A percentile compares a stretch with the other conserved stretches of the same genome.
These are phyloP conservation scores for Cryptococcus deneoformans DNA, from an alignment of 1,284 basidiomycete species.

Conservation along the genomic window DNA sequence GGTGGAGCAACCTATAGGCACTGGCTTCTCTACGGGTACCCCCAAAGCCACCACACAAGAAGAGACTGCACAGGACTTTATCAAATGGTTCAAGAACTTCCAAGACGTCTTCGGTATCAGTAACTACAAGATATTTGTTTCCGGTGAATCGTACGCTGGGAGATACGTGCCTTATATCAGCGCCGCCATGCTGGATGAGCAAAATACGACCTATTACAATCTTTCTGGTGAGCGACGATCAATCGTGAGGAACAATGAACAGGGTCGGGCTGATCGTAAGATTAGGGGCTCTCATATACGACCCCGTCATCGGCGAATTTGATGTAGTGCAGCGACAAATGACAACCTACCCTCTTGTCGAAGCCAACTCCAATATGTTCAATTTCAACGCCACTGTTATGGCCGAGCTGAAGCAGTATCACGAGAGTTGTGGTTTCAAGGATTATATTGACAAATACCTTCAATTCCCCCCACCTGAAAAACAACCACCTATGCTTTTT, in stretches of 20 bases:
- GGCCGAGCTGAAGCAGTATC: conserved; percentile 57
- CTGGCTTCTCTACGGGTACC: conserved; percentile 71
- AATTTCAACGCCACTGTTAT: conserved; percentile 56
- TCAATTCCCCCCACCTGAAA: conserved; percentile 62
- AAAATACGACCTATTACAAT: conserved; percentile 23
- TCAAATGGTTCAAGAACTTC: conserved; percentile 24
- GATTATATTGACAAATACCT: conserved; percentile 60
- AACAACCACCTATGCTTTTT: conserved; percentile 9
- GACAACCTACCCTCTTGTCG: conserved; percentile 51
- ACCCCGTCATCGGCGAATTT: conserved; percentile 23
- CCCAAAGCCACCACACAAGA: conserved; percentile 57
- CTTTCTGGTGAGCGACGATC: conserved; percentile 10
- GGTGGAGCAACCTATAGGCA: conserved; percentile 71
- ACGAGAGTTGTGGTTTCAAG: conserved; percentile 60
- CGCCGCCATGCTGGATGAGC: conserved; percentile 24
- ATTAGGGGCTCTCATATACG: conserved; percentile 29
- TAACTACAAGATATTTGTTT: conserved; percentile 29
- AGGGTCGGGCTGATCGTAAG: background rate
- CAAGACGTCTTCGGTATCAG: conserved; percentile 18
- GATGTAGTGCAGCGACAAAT: conserved; percentile 63
- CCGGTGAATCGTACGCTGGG: conserved; percentile 47
- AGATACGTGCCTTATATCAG: conserved; percentile 51
- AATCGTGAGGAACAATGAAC: background rate
- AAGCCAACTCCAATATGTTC: conserved; percentile 16
- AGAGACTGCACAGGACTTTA: conserved; percentile 42